These are phyloP conservation scores for Penicillium maclennaniae DNA, from an alignment of 495 filamentous ascomycete species.

Conservation along the genomic window DNA sequence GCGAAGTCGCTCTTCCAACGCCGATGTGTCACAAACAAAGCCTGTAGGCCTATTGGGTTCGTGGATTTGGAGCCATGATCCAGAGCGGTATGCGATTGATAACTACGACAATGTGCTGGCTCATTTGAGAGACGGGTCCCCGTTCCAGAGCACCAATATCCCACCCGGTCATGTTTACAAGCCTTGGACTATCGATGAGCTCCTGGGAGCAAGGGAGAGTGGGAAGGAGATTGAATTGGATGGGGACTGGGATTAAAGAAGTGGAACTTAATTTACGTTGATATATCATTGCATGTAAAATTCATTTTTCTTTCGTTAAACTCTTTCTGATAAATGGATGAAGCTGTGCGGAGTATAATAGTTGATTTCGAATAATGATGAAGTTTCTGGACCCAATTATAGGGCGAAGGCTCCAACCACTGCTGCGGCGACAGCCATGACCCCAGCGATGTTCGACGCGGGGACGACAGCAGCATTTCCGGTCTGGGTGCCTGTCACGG, in stretches of 20 bases:
- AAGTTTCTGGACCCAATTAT: background rate
- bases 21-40: background rate
- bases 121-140: constrained; percentile 1
- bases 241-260: constrained; percentile 12
- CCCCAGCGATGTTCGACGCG: constrained; percentile 8
- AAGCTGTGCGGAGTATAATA: background rate
- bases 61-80: constrained; percentile 19
- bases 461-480: constrained; percentile 9
- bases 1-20: constrained; percentile 2
- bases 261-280: background rate
- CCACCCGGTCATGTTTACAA: constrained; percentile 11
- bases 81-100: constrained; percentile 15
- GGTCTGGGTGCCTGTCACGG: constrained; percentile 5
- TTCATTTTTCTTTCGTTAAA: background rate
- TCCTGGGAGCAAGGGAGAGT: constrained; percentile 6
- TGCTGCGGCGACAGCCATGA: constrained; percentile 24
- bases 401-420: constrained; percentile 27
- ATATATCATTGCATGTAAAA: background rate
- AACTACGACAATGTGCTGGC: constrained; percentile 11
- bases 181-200: constrained; percentile 18
- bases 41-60: constrained; percentile 8
- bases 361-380: background rate
- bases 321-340: background rate
- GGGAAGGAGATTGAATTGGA: constrained; percentile 8
- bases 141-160: constrained; percentile 18